phyloP scores from a whole-genome alignment of 495 filamentous ascomycete genomes.

The Astrothelium macrocarpum region DNA sequence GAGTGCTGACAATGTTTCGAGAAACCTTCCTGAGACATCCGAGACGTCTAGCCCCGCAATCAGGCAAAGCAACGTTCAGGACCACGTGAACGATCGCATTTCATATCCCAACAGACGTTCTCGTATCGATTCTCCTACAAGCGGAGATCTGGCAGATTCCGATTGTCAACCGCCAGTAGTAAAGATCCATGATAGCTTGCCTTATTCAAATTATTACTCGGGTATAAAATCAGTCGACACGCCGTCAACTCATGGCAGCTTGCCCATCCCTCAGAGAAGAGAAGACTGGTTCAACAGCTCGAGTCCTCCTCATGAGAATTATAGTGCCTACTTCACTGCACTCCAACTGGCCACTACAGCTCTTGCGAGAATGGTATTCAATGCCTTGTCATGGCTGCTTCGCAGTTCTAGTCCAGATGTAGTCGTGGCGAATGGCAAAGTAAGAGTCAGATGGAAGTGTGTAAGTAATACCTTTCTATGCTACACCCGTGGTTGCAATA shows the following conservation, averaged over 20 bases:
- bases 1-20: background rate
- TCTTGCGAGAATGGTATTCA: background rate
- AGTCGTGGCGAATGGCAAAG: slow-evolving; percentile 12
- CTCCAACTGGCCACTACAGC: background rate
- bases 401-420: slow-evolving; percentile 10
- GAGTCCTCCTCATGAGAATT: slow-evolving; percentile 4
- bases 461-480: slow-evolving; percentile 14
- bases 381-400: slow-evolving; percentile 10
- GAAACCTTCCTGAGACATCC: background rate
- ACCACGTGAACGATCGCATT: background rate
- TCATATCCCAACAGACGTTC: background rate
- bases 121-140: background rate
- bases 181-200: background rate
- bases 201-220: background rate
- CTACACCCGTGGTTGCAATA: too few relatives aligned
- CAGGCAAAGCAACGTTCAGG: background rate
- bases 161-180: background rate
- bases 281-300: background rate
- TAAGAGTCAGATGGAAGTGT: slow-evolving; percentile 32
- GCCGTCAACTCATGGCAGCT: background rate
- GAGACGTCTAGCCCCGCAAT: background rate
- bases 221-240: background rate
- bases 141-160: background rate
- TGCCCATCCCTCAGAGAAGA: background rate
- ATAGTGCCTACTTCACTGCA: background rate